These are phyloP conservation scores for Pelomyxa schiedti DNA, from an alignment of 78 protist species.

Conservation along the genomic window DNA sequence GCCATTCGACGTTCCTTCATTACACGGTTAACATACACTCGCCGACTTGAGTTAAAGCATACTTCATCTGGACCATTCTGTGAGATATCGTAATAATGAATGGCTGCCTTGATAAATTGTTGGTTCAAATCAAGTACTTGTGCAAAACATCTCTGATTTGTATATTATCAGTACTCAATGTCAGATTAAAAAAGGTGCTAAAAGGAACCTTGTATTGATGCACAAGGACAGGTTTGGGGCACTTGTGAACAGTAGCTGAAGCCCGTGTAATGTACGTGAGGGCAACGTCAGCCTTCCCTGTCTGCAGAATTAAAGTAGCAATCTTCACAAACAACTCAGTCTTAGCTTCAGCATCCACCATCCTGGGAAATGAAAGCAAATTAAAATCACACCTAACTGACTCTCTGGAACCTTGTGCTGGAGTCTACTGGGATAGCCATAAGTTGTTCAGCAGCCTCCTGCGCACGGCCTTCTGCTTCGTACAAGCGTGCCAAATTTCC, in stretches of 20 bases:
- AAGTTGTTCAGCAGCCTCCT: conserved; percentile 52
- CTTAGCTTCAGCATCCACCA: conserved; percentile 56
- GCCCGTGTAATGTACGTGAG: conserved; percentile 62
- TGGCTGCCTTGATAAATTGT: conserved; percentile 47
- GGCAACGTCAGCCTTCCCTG: conserved; percentile 65
- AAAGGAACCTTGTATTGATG: conserved; percentile 7
- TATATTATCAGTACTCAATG: not conserved
- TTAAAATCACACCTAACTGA: not conserved
- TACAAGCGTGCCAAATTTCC: conserved; percentile 35
- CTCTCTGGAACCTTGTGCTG: conserved; percentile 17
- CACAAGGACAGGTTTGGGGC: conserved; percentile 22
- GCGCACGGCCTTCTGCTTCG: conserved; percentile 62
- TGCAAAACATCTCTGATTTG: conserved; percentile 40
- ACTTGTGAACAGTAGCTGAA: conserved; percentile 30
- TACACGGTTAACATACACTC: not conserved
- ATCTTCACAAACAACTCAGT: conserved; percentile 62
- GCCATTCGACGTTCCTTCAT: too few species aligned
- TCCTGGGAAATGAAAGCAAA: conserved; percentile 23
- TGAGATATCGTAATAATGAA: conserved; percentile 50
- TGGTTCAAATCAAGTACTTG: conserved; percentile 46
- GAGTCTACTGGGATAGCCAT: conserved; percentile 67
- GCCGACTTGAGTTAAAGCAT: not conserved
- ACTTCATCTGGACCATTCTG: too few species aligned
- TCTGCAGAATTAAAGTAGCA: conserved; percentile 64
- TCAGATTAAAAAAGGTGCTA: not conserved